These are phyloP conservation scores for Rhododendron molle DNA, from an alignment of 148 eudicot genomes.

Conservation along the genomic window DNA sequence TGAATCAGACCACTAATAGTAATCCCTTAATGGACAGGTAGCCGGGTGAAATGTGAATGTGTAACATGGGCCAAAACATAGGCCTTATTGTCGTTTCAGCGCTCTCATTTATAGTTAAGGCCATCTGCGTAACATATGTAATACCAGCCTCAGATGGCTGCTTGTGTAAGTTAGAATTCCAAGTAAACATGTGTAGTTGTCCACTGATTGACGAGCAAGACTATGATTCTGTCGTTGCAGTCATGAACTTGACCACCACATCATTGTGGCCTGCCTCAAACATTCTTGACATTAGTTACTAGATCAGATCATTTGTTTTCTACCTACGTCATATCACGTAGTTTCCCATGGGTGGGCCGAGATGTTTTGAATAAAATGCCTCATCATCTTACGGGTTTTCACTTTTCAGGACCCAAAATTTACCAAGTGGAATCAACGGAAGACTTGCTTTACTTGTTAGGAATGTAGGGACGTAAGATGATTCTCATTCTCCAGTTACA, in stretches of 20 bases:
- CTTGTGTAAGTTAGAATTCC: background rate
- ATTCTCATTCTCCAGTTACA: background rate
- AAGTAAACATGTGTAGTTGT: background rate
- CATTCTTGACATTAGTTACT: background rate
- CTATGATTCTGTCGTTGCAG: background rate
- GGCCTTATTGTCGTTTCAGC: background rate
- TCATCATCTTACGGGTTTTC: background rate
- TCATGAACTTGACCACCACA: background rate
- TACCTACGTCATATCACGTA: background rate
- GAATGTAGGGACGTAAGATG: background rate
- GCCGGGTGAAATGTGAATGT: background rate
- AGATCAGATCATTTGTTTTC: background rate
- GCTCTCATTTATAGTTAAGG: background rate
- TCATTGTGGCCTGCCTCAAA: background rate
- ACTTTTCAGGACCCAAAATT: background rate
- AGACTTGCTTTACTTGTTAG: background rate
- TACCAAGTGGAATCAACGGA: background rate
- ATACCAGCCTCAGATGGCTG: background rate
- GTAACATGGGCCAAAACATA: background rate
- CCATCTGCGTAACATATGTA: background rate
- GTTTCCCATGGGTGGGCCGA: background rate
- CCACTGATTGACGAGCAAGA: background rate
- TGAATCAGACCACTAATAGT: background rate
- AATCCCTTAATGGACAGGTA: background rate
- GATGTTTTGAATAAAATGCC: background rate